A percentile compares a stretch with the other conserved stretches of the same genome.
Conservation (phyloP, 768 basidiomycete genomes). For the Tricholomella constricta region DNA sequence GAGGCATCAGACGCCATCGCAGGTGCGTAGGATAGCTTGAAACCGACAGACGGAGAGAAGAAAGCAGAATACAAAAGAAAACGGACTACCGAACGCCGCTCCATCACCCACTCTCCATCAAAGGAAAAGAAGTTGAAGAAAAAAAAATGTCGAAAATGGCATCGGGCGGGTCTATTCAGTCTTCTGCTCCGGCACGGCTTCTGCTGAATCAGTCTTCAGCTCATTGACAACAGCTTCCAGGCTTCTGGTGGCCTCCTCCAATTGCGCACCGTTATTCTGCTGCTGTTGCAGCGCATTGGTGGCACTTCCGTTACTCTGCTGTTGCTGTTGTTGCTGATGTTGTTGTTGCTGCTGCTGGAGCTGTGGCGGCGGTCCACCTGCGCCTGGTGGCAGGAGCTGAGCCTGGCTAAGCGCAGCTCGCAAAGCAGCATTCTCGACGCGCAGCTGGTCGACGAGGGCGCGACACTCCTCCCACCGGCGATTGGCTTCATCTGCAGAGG, state of each 20-base stretch:
- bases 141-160: constrained; percentile 4
- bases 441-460: constrained; percentile 84
- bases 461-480: constrained; percentile 90
- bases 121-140: constrained; percentile 9
- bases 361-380: constrained; percentile 3
- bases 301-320: constrained; percentile 7
- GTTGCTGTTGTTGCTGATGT: constrained; percentile 6
- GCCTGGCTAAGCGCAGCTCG: constrained; percentile 65
- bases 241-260: constrained; percentile 29
- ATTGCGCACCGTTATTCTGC: constrained; percentile 27
- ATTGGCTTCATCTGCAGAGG: constrained; percentile 86
- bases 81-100: not conserved
- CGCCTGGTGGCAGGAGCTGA: constrained; percentile 37
- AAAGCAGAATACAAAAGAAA: not conserved
- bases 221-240: constrained; percentile 26
- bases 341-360: constrained; percentile 15
- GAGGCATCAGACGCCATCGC: not conserved
- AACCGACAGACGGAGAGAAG: not conserved
- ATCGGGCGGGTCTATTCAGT: constrained; percentile 7
- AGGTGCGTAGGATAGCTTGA: not conserved
- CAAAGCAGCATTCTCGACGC: constrained; percentile 80
- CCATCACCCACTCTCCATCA: not conserved
- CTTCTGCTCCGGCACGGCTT: constrained; percentile 18
- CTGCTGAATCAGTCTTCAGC: constrained; percentile 29
- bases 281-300: constrained; percentile 9